phyloP scores from a whole-genome alignment of 345 rosid species.

The Passiflora organensis region DNA sequence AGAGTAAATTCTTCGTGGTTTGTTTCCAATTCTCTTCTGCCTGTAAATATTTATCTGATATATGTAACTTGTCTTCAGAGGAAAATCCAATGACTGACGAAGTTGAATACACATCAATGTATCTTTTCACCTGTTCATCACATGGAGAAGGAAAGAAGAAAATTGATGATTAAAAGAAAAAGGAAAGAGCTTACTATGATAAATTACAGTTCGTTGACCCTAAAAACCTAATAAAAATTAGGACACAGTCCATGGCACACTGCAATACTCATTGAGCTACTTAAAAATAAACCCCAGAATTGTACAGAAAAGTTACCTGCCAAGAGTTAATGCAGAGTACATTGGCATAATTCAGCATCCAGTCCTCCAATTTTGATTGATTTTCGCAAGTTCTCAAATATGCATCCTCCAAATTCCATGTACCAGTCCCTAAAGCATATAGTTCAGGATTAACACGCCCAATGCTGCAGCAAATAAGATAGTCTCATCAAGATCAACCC shows the following conservation, averaged over 20 bases:
- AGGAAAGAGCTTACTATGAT: not conserved
- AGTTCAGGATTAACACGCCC: constrained; percentile 90
- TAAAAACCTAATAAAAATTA: not conserved
- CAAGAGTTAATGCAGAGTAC: constrained; percentile 80
- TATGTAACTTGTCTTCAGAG: constrained; percentile 54
- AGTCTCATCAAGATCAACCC: not conserved
- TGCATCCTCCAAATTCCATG: constrained; percentile 39
- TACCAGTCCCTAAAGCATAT: constrained; percentile 69
- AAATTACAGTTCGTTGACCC: not conserved
- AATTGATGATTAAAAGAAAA: not conserved
- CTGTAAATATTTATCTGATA: constrained; percentile 55
- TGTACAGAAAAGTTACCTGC: constrained; percentile 58
- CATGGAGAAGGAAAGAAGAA: constrained; percentile 9
- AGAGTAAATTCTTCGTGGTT: constrained; percentile 27
- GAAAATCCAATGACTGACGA: constrained; percentile 96
- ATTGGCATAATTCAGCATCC: constrained; percentile 59
- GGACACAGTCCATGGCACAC: not conserved
- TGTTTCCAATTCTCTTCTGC: constrained; percentile 54
- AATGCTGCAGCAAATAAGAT: constrained; percentile 42
- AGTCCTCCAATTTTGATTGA: constrained; percentile 34
- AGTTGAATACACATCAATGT: constrained; percentile 76
- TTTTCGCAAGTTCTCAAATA: constrained; percentile 16
- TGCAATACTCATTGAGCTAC: not conserved
- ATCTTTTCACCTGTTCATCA: constrained; percentile 67
- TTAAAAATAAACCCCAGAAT: not conserved